Base-by-base conservation (phyloP, 352 stramenopile species). In the Phytophthora rubi region DNA sequence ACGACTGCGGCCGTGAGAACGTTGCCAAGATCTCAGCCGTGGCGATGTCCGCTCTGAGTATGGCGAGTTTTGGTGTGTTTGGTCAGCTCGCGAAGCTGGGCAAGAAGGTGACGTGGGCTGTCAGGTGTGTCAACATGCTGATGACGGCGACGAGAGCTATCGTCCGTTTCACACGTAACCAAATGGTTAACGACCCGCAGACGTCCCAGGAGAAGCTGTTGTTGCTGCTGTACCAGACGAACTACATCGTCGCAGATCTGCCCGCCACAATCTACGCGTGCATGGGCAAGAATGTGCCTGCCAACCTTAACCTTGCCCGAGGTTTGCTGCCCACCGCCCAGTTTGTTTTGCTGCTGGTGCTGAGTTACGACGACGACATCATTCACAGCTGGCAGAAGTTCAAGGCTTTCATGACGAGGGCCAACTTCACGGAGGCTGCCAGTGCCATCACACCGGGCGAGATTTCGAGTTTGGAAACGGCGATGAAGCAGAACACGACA, bases 171-270 rank as follows among this genome's bases (percentile, higher is more conserved):
- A 57, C 53, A 0, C 60, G 65, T 51, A 80, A 72, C 51, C 53
- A 69, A 55, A 59, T 79, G 23, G 52, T 61, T 7, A 69, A 72
- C 15, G 72, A 80, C 3, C 81, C 79, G 0, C 60, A 83, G 58
- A 85, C 77, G 13, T 87, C 84, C 4, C 65, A 84, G 26, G 71
- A 81, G 10, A 82, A 91, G 64, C 52, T 91, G n/a, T 12, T 82
- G 56, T 61, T 77, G 37, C n/a, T 89, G 39, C 51, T 92, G 12
- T 75, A 73, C 62, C 85, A 92, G 65, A 84, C 81, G 48, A 82
- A 91, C 66, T 78, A 80, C 5, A 80, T 80, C 4, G 65, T 89
- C 15, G 75, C 68, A 26, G 85, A 92, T 61, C 57, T 91, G 3
- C 85, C 85, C 0, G 62, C 73, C 23, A 81, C 80, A 0, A 84